Base-by-base conservation (phyloP, 768 basidiomycete genomes). In the Tulasnella sp. region DNA sequence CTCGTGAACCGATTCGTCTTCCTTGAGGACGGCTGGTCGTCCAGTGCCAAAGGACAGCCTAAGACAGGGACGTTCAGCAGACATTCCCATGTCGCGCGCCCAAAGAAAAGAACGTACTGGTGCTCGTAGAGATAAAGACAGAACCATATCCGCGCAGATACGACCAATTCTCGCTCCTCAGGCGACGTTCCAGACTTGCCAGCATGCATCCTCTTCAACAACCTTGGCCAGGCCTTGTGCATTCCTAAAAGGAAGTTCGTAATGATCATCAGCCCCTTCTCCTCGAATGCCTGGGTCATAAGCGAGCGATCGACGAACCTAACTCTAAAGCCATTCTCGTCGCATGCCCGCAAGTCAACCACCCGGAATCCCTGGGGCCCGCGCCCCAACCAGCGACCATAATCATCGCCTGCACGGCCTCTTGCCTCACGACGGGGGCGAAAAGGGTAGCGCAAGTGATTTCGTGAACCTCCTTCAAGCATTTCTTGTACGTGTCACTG, bases 251-350 rank as follows among this genome's bases (percentile, higher is more conserved):
- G 6, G 22, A 54, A 9, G 58, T 25, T 29, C 31, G 31, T 25
- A 34, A 34, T 3, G 29, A 7, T n/a, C 73, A n/a, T 40, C 68
- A 70, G 36, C 34, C 7, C n/a, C 54, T 29, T 22, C 29, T 4
- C 12, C 54, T 29, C 17, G 1, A 7, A 3, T 22, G n/a, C 5
- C n/a, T 9, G 25, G 15, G 19, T 4, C 54, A 58, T 9, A 0
- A 7, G 29, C 42, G 42, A 42, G 17, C 2, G 25, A 25, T 42
- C 34, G 1, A 83, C 90, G 82, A 81, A 93, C 93, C 94, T 72
- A 96, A 85, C 81, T 98, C 96, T 86, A 97, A 90, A 52, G 94
- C 96, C 93, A 98, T 96, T 71, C 96, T 88, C 11, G 97, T 94
- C n/a, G 96, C 96, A 83, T 97, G 96, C 12, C 93, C 83, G 8